Evolutionary conservation across 2,329 filamentous ascomycete genomes (phyloP).

Genomic region (Alternaria burnsii): DNA sequence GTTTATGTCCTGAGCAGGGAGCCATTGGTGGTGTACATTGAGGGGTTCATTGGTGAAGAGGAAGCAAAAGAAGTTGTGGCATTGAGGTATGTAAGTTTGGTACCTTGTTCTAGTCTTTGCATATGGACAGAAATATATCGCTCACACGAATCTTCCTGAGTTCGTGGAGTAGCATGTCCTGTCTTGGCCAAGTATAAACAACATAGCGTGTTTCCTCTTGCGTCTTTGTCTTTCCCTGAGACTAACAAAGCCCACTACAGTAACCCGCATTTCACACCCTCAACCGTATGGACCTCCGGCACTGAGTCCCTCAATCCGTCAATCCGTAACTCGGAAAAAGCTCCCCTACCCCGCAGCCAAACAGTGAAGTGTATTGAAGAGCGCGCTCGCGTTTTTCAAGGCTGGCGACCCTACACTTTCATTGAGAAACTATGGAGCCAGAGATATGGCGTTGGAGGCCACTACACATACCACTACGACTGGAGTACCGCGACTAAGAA

Average conservation of each 20-base stretch:
- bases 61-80: constrained; percentile 62
- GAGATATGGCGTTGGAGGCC: constrained; percentile 65
- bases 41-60: constrained; percentile 59
- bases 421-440: constrained; percentile 70
- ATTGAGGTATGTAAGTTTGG: constrained; percentile 57
- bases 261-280: constrained; percentile 60
- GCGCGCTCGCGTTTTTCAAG: constrained; percentile 66
- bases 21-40: constrained; percentile 67
- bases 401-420: constrained; percentile 65
- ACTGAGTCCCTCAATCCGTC: constrained; percentile 58
- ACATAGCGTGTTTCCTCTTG: not conserved
- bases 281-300: constrained; percentile 62
- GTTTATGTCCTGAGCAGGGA: constrained; percentile 62
- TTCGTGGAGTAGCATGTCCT: not conserved
- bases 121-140: not conserved
- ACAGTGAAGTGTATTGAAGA: constrained; percentile 67
- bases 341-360: constrained; percentile 50
- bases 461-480: constrained; percentile 69
- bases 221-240: not conserved
- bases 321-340: constrained; percentile 64
- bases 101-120: not conserved
- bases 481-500: constrained; percentile 52
- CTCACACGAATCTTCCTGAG: not conserved
- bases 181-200: not conserved
- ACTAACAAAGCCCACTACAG: constrained; percentile 35